Percentiles rank a stretch among this genome's conserved stretches.
Conservation (phyloP, 495 filamentous ascomycete genomes). For the Sabuloglossum arenarium region DNA sequence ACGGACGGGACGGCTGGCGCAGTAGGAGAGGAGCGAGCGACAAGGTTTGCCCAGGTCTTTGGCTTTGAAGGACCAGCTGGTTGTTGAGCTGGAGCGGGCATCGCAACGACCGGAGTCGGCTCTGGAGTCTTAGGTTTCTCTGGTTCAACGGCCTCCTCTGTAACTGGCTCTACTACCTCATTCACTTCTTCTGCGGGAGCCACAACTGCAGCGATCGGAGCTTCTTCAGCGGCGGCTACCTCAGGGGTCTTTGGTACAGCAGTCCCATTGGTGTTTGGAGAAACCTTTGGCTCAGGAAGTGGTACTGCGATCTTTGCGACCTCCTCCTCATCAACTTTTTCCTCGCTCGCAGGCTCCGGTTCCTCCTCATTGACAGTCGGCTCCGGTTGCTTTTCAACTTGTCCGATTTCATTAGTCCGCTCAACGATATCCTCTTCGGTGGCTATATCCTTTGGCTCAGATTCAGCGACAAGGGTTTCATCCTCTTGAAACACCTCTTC, state of each 20-base stretch:
- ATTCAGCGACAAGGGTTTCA: slow-evolving; percentile 16
- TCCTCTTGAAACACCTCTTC: slow-evolving; percentile 22
- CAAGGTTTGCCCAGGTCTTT: slow-evolving; percentile 84
- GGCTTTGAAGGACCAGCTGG: slow-evolving; percentile 24
- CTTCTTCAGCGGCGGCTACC: slow-evolving; percentile 9
- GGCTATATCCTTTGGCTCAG: slow-evolving; percentile 15
- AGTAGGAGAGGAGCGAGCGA: slow-evolving; percentile 25
- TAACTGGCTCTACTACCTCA: slow-evolving; percentile 14
- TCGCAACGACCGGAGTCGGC: slow-evolving; percentile 23
- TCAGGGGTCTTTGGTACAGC: slow-evolving; percentile 8
- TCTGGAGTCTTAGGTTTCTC: slow-evolving; percentile 30
- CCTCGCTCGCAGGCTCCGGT: slow-evolving; percentile 9
- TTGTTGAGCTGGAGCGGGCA: slow-evolving; percentile 22
- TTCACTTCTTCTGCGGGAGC: slow-evolving; percentile 12
- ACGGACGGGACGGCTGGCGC: slow-evolving; percentile 20
- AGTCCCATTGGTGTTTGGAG: slow-evolving; percentile 11
- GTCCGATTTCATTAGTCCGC: slow-evolving; percentile 28
- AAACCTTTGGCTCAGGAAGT: slow-evolving; percentile 4
- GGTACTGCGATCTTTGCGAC: neutral
- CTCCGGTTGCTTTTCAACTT: slow-evolving; percentile 29
- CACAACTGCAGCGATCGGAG: slow-evolving; percentile 13
- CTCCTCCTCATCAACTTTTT: slow-evolving; percentile 1
- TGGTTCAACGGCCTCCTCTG: slow-evolving; percentile 17
- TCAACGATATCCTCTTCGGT: slow-evolving; percentile 14
- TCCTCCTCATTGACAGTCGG: slow-evolving; percentile 16